Conservation (phyloP, 2,329 filamentous ascomycete genomes). For the Cryphonectria carpinicola region DNA sequence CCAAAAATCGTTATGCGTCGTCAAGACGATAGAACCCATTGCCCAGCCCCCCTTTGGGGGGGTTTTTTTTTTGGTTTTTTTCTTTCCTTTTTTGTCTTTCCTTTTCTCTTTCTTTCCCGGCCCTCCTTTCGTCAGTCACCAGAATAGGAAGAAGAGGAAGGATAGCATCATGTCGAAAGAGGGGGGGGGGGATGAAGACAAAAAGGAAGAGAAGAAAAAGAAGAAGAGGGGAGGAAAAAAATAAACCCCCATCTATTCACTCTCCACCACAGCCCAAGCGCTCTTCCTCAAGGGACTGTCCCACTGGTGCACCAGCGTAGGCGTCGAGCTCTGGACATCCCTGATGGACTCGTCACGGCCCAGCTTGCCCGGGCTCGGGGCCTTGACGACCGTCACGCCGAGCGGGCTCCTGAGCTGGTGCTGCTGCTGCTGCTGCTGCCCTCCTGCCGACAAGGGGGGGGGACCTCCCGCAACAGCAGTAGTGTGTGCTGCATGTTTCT, state of each 20-base stretch:
- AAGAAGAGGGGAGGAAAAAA: too few species aligned
- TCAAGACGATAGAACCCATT: not conserved
- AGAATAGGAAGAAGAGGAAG: not conserved
- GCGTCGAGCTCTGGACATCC: constrained; percentile 49
- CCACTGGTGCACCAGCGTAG: constrained; percentile 48
- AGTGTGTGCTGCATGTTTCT: not conserved
- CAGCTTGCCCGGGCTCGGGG: constrained; percentile 29
- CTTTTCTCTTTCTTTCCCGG: too few species aligned
- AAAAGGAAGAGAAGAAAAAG: not conserved
- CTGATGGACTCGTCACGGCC: constrained; percentile 41
- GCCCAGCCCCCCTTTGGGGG: too few species aligned
- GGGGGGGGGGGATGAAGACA: not conserved
- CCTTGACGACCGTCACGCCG: constrained; percentile 31
- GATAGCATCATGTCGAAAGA: too few species aligned
- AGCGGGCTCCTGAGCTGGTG: constrained; percentile 20
- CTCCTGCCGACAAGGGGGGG: too few species aligned
- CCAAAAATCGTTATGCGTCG: constrained; percentile 4
- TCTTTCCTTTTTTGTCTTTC: too few species aligned
- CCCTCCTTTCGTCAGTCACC: not conserved
- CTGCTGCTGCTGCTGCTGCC: not conserved
- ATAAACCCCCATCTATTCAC: constrained; percentile 35
- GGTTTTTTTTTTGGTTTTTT: too few species aligned
- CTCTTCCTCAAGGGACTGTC: constrained; percentile 48
- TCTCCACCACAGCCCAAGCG: constrained; percentile 57
- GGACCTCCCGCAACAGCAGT: not conserved